Percentiles rank a stretch among this genome's conserved stretches.
These are phyloP conservation scores for Symbiodinium pilosum DNA, from an alignment of 73 alveolate genomes.

Conservation along the genomic window DNA sequence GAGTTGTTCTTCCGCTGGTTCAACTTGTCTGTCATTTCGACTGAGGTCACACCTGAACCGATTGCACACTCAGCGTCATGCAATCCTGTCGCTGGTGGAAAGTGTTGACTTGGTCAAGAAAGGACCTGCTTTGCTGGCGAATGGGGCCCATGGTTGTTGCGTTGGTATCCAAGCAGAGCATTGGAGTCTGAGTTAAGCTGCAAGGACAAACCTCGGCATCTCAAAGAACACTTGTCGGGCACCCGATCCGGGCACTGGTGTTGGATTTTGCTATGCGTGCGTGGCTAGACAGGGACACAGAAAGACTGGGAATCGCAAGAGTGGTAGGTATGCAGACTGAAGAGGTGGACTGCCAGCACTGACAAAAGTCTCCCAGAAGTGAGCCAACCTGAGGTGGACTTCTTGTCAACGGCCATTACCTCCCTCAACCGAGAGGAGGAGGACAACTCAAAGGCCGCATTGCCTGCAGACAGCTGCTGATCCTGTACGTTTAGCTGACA, in stretches of 20 bases:
- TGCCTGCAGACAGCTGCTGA: too few species aligned
- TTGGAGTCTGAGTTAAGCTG: too few species aligned
- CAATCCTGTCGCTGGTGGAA: conserved; percentile 92
- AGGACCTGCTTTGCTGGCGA: conserved; percentile 18
- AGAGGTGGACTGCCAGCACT: background rate
- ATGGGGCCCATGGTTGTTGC: background rate
- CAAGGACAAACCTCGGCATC: conserved; percentile 67
- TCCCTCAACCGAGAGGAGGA: conserved; percentile 66
- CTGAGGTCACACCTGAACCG: conserved; percentile 67
- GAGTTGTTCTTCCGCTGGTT: too few species aligned
- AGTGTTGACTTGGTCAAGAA: conserved; percentile 88
- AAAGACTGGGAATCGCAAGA: too few species aligned
- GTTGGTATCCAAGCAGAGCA: too few species aligned
- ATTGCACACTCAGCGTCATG: conserved; percentile 86
- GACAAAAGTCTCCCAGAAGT: background rate
- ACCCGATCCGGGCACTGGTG: background rate
- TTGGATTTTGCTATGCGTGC: background rate
- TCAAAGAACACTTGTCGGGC: background rate
- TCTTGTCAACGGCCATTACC: conserved; percentile 88
- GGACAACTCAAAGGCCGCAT: conserved; percentile 41
- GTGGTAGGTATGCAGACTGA: too few species aligned
- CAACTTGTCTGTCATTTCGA: too few species aligned
- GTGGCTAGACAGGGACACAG: too few species aligned
- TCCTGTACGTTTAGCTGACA: too few species aligned
- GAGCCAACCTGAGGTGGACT: conserved; percentile 81